Base-by-base conservation (phyloP, 495 filamentous ascomycete genomes). In the Daldinia decipiens region DNA sequence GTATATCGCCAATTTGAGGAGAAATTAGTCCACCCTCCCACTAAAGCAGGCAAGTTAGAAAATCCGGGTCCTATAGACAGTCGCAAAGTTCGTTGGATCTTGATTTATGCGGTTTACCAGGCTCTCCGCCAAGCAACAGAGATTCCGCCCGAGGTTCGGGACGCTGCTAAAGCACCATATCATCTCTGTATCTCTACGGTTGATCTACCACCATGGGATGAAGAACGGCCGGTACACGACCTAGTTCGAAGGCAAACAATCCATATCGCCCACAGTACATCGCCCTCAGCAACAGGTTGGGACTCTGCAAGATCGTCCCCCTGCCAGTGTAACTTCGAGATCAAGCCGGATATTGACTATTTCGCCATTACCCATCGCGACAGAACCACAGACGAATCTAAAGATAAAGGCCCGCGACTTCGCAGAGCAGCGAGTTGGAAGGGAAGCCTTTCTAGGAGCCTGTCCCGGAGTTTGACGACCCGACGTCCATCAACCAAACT, bases 41-140 rank as follows among this genome's bases (percentile, higher is more conserved):
- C 67, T 5, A 84, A 81, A 65, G 65, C 62, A 11, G 79, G 81
- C n/a, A 80, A 74, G 32, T 38, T 66, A 3, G 80, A 85, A 54
- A 82, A 78, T 56, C 51, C 83, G 0, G 81, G 81, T 5, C 81
- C 78, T n/a, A 73, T 79, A 50, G 89, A 90, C 32, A 85, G 86
- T 17, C 86, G 89, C 24, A 88, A 88, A 67, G 84, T 89, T 34
- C 87, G 91, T 27, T 94, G 91, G 91, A 82, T 92, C 5, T 72
- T 93, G 40, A 83, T 93, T 31, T 94, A 94, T 66, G 84, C 86
- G 29, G 82, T 87, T 13, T 82, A 92, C 43, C 91, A 94, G 71
- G 86, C 88, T 4, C 80, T 92, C 29, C 84, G 83, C 11, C 85
- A 83, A 47, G 86, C 77, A 34, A 81, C 82, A 4, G 67, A 76